phyloP scores from a whole-genome alignment of 805 yeast species.

The Kockiozyma suomiensis region DNA sequence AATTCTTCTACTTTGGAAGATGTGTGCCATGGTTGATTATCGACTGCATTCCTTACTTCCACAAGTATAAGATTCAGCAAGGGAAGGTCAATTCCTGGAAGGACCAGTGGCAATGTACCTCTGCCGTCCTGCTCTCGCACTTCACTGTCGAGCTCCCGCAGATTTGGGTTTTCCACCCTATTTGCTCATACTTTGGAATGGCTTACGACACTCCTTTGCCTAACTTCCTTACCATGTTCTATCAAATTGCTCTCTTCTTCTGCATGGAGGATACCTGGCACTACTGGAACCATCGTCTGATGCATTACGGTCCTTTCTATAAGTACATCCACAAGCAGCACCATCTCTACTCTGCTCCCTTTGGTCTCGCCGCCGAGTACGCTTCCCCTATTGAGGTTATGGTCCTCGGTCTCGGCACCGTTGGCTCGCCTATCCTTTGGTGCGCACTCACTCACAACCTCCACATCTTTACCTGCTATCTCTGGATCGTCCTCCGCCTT shows the following conservation, averaged over 20 bases:
- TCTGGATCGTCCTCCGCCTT: constrained; percentile 85
- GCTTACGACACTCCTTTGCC: constrained; percentile 86
- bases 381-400: constrained; percentile 96
- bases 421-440: constrained; percentile 88
- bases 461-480: constrained; percentile 85
- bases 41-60: constrained; percentile 83
- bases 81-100: constrained; percentile 73
- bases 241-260: constrained; percentile 77
- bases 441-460: constrained; percentile 73
- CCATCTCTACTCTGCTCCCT: constrained; percentile 97
- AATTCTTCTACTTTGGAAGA: constrained; percentile 86
- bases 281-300: constrained; percentile 89
- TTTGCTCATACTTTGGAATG: constrained; percentile 81
- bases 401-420: constrained; percentile 91
- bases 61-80: constrained; percentile 86
- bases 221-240: constrained; percentile 54
- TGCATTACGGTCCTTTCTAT: constrained; percentile 88
- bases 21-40: constrained; percentile 90
- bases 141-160: constrained; percentile 93
- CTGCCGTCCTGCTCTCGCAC: constrained; percentile 81
- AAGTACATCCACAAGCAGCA: constrained; percentile 95
- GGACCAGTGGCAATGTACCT: constrained; percentile 93
- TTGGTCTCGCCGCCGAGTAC: constrained; percentile 95
- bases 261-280: constrained; percentile 94
- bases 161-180: constrained; percentile 95